Conservation (phyloP, 768 basidiomycete genomes). For the Leccinum boreale region DNA sequence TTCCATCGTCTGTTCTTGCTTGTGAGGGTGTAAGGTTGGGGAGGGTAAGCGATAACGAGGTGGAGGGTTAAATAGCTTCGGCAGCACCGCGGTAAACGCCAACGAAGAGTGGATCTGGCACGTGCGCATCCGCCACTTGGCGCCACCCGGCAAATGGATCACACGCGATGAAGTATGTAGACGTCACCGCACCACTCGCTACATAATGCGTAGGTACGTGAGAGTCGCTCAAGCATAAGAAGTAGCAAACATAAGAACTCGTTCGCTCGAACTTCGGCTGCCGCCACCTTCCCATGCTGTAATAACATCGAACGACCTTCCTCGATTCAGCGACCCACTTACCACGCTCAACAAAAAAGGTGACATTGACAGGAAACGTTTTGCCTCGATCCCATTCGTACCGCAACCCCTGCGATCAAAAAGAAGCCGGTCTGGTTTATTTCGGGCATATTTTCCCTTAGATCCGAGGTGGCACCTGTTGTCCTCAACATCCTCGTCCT, state of each 20-base stretch:
- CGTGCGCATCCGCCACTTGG: conserved; percentile 14
- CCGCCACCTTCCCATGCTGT: background rate
- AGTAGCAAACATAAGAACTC: background rate
- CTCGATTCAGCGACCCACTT: background rate
- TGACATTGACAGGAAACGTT: background rate
- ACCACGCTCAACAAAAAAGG: background rate
- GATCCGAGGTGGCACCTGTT: background rate
- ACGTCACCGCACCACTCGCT: background rate
- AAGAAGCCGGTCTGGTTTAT: background rate
- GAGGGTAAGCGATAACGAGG: background rate
- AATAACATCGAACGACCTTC: background rate
- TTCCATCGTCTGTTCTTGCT: conserved; percentile 29
- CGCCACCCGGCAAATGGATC: background rate
- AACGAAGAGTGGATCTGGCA: background rate
- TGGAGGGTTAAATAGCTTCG: conserved; percentile 16
- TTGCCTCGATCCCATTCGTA: background rate
- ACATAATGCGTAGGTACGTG: background rate
- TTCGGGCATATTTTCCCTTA: background rate
- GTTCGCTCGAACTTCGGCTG: background rate
- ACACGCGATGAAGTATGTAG: background rate
- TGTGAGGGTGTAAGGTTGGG: conserved; percentile 19
- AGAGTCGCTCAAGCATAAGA: no score
- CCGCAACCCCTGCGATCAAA: background rate
- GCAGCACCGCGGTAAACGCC: background rate
- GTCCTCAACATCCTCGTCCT: background rate